Percentiles rank a stretch among this genome's conserved stretches.
Evolutionary conservation across 192 early-diverging fungal species (phyloP).

Genomic region (Coemansia sp.): DNA sequence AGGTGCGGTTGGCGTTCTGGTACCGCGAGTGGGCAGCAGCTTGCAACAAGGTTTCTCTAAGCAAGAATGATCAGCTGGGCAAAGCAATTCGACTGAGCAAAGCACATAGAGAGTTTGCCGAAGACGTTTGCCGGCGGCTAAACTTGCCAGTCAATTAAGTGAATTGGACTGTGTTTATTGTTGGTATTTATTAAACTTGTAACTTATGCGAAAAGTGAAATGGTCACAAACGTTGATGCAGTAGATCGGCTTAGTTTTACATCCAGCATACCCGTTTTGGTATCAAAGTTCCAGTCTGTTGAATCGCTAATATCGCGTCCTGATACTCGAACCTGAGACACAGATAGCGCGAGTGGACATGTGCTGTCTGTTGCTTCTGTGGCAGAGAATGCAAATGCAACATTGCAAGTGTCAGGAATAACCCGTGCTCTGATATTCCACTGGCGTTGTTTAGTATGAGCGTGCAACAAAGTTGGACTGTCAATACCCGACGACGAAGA

Average conservation of each 20-base stretch:
- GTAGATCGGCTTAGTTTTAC: not conserved
- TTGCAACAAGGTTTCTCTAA: not conserved
- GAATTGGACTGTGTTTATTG: not conserved
- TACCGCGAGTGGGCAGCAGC: constrained; percentile 24
- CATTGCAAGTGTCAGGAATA: not conserved
- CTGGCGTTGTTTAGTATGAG: not conserved
- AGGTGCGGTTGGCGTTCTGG: constrained; percentile 33
- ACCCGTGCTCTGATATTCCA: constrained; percentile 35
- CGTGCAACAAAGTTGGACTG: not conserved
- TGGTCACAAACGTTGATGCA: too few relatives aligned
- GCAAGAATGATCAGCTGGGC: not conserved
- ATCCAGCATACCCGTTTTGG: constrained; percentile 7
- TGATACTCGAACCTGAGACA: constrained; percentile 22
- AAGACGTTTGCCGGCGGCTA: not conserved
- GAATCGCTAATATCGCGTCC: constrained; percentile 1
- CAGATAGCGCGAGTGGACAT: not conserved
- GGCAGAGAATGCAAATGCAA: constrained; percentile 17
- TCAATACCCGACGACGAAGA: not conserved
- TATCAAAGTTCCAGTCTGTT: constrained; percentile 11
- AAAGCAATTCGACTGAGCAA: not conserved
- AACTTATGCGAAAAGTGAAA: too few relatives aligned
- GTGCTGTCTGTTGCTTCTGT: not conserved
- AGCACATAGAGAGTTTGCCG: not conserved
- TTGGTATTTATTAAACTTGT: not conserved
- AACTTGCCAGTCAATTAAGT: not conserved